A percentile compares a stretch with the other conserved stretches of the same genome.
Evolutionary conservation across 805 yeast genomes (phyloP).

Genomic region (Candida chauliodis): DNA sequence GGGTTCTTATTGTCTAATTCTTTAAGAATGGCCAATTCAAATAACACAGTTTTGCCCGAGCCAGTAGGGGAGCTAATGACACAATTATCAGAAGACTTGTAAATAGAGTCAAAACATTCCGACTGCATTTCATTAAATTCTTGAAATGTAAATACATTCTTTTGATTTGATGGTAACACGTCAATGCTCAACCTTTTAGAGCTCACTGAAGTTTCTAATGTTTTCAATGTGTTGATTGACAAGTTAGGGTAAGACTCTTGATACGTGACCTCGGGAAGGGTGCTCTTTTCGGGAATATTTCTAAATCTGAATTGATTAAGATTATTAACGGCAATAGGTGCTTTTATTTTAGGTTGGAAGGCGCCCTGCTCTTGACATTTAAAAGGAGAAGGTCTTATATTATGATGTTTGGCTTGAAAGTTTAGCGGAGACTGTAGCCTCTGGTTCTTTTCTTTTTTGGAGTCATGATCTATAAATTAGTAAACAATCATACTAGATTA

Average conservation of each 20-base stretch:
- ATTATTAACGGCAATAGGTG: too few relatives aligned
- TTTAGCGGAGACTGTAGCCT: too few relatives aligned
- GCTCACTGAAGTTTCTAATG: neutral
- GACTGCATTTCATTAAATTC: conserved; percentile 52
- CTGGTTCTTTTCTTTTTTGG: too few relatives aligned
- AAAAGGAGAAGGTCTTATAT: too few relatives aligned
- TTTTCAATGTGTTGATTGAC: neutral
- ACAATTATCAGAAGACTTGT: conserved; percentile 33
- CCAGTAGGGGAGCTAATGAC: conserved; percentile 57
- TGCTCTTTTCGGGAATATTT: too few relatives aligned
- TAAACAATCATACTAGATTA: too few relatives aligned
- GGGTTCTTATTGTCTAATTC: conserved; percentile 15
- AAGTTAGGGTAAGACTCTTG: neutral
- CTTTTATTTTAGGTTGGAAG: too few relatives aligned
- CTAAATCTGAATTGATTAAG: too few relatives aligned
- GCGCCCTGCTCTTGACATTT: too few relatives aligned
- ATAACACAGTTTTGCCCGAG: conserved; percentile 55
- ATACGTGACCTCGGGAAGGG: neutral
- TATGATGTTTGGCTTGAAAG: too few relatives aligned
- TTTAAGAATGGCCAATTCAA: conserved; percentile 49
- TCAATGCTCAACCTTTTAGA: conserved; percentile 2
- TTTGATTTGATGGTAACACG: conserved; percentile 34
- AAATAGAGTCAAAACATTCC: conserved; percentile 36
- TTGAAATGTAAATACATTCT: conserved; percentile 29
- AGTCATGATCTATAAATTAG: too few relatives aligned